phyloP scores from a whole-genome alignment of 2,329 filamentous ascomycete genomes.

The Dactylellina sp. region DNA sequence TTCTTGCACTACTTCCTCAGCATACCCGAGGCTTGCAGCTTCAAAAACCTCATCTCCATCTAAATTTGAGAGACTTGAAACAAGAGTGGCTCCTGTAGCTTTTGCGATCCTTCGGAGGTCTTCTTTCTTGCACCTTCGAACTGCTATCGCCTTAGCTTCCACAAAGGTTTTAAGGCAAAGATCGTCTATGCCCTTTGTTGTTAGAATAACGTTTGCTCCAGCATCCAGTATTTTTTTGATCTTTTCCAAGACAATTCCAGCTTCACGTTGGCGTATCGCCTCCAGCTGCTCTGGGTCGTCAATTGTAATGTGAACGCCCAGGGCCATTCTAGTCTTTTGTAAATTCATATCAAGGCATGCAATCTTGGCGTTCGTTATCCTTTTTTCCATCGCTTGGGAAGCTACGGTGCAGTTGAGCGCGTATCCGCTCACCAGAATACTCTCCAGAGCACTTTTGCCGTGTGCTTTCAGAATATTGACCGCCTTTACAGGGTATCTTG shows the following conservation, averaged over 20 bases:
- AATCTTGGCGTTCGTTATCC: slow-evolving; percentile 93
- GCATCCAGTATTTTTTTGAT: slow-evolving; percentile 98
- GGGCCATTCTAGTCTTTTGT: slow-evolving; percentile 99
- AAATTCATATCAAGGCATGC: slow-evolving; percentile 97
- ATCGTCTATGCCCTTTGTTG: slow-evolving; percentile 98
- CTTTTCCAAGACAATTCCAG: slow-evolving; percentile 90
- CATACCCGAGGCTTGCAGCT: slow-evolving; percentile 84
- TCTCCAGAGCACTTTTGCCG: slow-evolving; percentile 90
- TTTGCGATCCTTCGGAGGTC: slow-evolving; percentile 94
- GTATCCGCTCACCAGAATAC: slow-evolving; percentile 92
- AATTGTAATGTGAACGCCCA: slow-evolving; percentile 97
- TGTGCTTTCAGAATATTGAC: slow-evolving; percentile 99
- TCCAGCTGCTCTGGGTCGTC: slow-evolving; percentile 97
- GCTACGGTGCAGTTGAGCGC: slow-evolving; percentile 98
- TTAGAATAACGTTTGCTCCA: slow-evolving; percentile 94
- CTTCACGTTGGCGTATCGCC: slow-evolving; percentile 92
- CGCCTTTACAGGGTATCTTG: slow-evolving; percentile 98
- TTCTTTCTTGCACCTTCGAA: slow-evolving; percentile 98
- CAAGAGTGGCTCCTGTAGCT: slow-evolving; percentile 91
- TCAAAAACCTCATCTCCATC: slow-evolving; percentile 99
- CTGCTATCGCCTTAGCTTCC: slow-evolving; percentile 94
- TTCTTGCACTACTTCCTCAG: slow-evolving; percentile 97
- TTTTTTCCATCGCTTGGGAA: slow-evolving; percentile 96
- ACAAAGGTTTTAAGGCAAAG: slow-evolving; percentile 93
- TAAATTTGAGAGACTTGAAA: slow-evolving; percentile 92